These are phyloP conservation scores for Orbilia javanica DNA, from an alignment of 2,329 filamentous ascomycete genomes.

Conservation along the genomic window DNA sequence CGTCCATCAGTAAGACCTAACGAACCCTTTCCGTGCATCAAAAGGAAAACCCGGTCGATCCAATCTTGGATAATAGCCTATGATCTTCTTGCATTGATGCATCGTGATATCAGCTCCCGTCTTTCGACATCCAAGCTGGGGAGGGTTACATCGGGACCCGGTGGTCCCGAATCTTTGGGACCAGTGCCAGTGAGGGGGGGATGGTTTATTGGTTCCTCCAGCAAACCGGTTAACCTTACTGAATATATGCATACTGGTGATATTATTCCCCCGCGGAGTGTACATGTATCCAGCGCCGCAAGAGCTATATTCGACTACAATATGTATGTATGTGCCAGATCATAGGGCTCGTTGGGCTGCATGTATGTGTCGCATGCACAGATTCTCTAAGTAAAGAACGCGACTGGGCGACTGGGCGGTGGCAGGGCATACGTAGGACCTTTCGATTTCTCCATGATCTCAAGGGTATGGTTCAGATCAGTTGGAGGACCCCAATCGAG, in stretches of 20 bases:
- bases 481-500: slow-evolving; percentile 26
- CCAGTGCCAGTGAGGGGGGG: background rate
- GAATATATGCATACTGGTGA: background rate
- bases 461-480: slow-evolving; percentile 17
- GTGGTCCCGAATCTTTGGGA: slow-evolving; percentile 11
- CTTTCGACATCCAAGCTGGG: slow-evolving; percentile 6
- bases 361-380: slow-evolving; percentile 33
- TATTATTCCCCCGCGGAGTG: slow-evolving; percentile 3
- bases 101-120: slow-evolving; percentile 51
- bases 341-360: slow-evolving; percentile 20
- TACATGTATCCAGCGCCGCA: slow-evolving; percentile 20
- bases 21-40: background rate
- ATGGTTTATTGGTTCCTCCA: background rate
- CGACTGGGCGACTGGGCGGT: slow-evolving; percentile 24
- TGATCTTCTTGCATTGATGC: slow-evolving; percentile 39
- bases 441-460: slow-evolving; percentile 19
- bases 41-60: slow-evolving; percentile 5
- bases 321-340: slow-evolving; percentile 2
- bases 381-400: background rate
- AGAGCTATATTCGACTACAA: slow-evolving; percentile 13
- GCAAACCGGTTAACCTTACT: slow-evolving; percentile 3
- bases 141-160: slow-evolving; percentile 40
- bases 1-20: slow-evolving; percentile 25
- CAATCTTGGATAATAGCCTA: slow-evolving; percentile 37
- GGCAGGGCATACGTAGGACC: slow-evolving; percentile 13